A percentile compares a stretch with the other conserved stretches of the same genome.
Evolutionary conservation across 208 protist species (phyloP).

Genomic region (Acanthamoeba lenticulata): DNA sequence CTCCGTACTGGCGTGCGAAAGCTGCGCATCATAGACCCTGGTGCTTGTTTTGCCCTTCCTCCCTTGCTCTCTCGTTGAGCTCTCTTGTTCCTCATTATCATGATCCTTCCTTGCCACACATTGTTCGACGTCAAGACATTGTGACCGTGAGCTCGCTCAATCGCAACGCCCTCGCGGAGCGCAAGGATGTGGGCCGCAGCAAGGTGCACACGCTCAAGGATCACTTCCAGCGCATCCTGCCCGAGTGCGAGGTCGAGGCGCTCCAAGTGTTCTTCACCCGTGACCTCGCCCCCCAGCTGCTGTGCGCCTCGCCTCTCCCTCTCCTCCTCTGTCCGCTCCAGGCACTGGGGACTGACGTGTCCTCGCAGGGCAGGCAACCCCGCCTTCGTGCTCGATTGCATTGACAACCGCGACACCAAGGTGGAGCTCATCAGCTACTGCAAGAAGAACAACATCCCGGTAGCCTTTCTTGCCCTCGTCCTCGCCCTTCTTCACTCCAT

Average conservation of each 20-base stretch:
- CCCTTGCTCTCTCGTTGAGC: neutral
- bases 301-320: too few relatives aligned
- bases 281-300: constrained; percentile 68
- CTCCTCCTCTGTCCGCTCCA: too few relatives aligned
- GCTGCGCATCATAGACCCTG: constrained; percentile 79
- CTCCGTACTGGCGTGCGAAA: constrained; percentile 75
- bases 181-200: constrained; percentile 74
- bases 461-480: neutral
- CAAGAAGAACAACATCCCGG: constrained; percentile 51
- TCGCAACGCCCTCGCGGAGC: constrained; percentile 56
- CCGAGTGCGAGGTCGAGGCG: constrained; percentile 73
- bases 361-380: neutral
- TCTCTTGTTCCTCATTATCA: neutral
- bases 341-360: neutral
- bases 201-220: constrained; percentile 74
- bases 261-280: constrained; percentile 70
- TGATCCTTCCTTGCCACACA: neutral
- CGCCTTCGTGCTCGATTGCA: constrained; percentile 82
- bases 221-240: constrained; percentile 69
- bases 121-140: neutral
- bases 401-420: constrained; percentile 77
- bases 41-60: neutral
- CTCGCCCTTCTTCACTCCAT: too few relatives aligned
- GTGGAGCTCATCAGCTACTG: constrained; percentile 70
- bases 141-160: constrained; percentile 22